Percentiles rank a stretch among this genome's conserved stretches.
phyloP scores from a whole-genome alignment of 352 stramenopile species.

The Globisporangium barbulae region DNA sequence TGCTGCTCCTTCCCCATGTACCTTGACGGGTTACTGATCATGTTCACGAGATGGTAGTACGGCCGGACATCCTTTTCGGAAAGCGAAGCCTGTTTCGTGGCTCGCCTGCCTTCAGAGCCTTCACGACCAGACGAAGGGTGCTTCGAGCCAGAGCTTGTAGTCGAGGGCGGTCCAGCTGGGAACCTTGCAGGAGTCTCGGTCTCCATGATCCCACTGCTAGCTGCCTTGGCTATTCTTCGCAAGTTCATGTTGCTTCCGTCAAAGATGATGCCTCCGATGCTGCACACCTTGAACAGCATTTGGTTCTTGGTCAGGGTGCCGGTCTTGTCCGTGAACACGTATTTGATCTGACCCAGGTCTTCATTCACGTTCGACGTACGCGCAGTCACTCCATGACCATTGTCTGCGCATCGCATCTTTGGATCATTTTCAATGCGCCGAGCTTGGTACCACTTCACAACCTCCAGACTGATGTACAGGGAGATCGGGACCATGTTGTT shows the following conservation, averaged over 20 bases:
- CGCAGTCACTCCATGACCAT: conserved; percentile 69
- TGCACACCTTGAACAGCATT: conserved; percentile 96
- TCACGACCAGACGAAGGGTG: conserved; percentile 9
- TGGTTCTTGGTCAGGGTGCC: conserved; percentile 99
- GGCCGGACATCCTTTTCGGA: conserved; percentile 68
- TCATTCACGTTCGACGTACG: conserved; percentile 94
- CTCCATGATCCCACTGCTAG: conserved; percentile 17
- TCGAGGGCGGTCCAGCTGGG: conserved; percentile 2
- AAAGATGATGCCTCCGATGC: conserved; percentile 90
- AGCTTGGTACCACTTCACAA: conserved; percentile 95
- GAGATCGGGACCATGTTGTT: conserved; percentile 96
- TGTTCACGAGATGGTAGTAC: conserved; percentile 65
- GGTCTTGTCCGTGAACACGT: conserved; percentile 99
- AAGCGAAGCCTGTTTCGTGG: conserved; percentile 41
- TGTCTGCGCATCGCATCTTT: conserved; percentile 51
- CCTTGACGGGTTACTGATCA: conserved; percentile 53
- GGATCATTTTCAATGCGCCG: conserved; percentile 89
- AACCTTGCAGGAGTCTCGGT: background rate
- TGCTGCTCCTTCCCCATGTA: conserved; percentile 50
- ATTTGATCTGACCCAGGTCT: conserved; percentile 97
- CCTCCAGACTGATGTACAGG: conserved; percentile 96
- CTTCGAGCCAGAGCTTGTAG: conserved; percentile 6
- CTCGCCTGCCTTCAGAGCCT: conserved; percentile 22
- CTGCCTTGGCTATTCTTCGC: conserved; percentile 29
- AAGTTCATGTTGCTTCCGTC: conserved; percentile 70